Evolutionary conservation across 1,139 yeast genomes (phyloP), one percentile per base, ranked within the genome.

Genomic region (Suhomyces bribrorum): DNA sequence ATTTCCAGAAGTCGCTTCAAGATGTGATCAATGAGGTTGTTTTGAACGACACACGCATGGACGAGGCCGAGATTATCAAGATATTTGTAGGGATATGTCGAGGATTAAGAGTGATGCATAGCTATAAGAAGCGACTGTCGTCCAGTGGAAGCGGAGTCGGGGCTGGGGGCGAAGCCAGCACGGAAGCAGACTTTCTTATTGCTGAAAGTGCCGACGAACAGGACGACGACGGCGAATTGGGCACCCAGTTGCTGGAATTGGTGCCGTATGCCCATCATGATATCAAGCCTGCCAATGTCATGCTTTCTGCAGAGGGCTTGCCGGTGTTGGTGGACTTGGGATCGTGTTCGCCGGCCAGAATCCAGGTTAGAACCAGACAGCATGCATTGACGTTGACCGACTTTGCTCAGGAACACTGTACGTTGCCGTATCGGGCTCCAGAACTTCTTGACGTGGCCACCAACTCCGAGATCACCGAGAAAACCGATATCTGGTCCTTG

Each of bases 321-420:
- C 95, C 95, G 0, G 89, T 89, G 2, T 67, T 90, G 37, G 84
- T 87, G 52, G 97, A 90, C 53, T 66, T 90, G 40, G 96, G 97
- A 3, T 83, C 94, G 9, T 83, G 92, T 54, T 64, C 82, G 2
- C 74, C 71, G 40, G 94, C 95, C 0, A 66, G 85, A 3, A 54
- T 78, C 5, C 54, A 62, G 1, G 69, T 86, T 1, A 66, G 68
- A 18, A 71, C 79, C 1, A 72, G 94, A 37, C 83, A 82, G 32
- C 83, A 84, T 49, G 94, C 96, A 0, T 65, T 87, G 23, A 76
- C 83, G 12, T 62, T 88, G 28, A 92, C 87, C 41, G 96, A 89
- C 53, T 69, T 79, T 56, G 89, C 95, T 5, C 87, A 82, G 44
- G 95, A 86, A 54, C 89, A 86, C 57, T 87, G 96, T 54, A 86